phyloP scores from a whole-genome alignment of 2,329 filamentous ascomycete species.

The Exophiala oligosperma region DNA sequence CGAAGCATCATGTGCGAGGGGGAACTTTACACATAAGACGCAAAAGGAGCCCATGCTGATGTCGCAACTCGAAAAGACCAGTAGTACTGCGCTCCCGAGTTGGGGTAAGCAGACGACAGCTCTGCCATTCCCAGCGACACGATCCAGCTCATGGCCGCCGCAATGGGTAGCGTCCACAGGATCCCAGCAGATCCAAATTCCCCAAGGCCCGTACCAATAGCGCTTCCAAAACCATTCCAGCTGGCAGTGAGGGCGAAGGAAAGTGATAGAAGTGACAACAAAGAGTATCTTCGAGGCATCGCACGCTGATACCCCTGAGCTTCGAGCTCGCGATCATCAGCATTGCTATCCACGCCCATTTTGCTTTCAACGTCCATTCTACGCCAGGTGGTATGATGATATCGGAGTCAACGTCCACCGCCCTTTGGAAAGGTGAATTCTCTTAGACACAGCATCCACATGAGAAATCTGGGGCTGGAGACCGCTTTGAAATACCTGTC shows the following conservation, averaged over 20 bases:
- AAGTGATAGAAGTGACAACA: neutral
- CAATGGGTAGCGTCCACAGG: conserved; percentile 4
- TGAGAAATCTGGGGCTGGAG: too few species aligned
- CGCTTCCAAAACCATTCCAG: conserved; percentile 3
- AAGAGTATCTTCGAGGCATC: neutral
- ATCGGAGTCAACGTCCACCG: too few species aligned
- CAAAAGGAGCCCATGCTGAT: conserved; percentile 13
- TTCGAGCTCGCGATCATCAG: neutral
- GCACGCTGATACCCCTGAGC: neutral
- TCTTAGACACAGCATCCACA: too few species aligned
- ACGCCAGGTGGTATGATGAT: too few species aligned
- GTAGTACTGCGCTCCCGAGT: conserved; percentile 18
- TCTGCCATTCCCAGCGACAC: conserved; percentile 6
- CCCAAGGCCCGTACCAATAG: neutral
- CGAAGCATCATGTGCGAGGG: neutral
- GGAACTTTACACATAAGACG: conserved; percentile 16
- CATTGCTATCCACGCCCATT: too few species aligned
- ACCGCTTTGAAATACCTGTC: too few species aligned
- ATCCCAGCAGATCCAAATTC: neutral
- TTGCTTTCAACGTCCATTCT: too few species aligned
- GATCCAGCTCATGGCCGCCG: conserved; percentile 3
- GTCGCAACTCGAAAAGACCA: conserved; percentile 19
- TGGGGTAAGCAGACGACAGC: conserved; percentile 2
- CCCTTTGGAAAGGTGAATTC: too few species aligned
- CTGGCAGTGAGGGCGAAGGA: conserved; percentile 1